Percentiles rank a stretch among this genome's conserved stretches.
Evolutionary conservation across 1,284 basidiomycete genomes (phyloP).

Genomic region (Irpex rosettiformis): DNA sequence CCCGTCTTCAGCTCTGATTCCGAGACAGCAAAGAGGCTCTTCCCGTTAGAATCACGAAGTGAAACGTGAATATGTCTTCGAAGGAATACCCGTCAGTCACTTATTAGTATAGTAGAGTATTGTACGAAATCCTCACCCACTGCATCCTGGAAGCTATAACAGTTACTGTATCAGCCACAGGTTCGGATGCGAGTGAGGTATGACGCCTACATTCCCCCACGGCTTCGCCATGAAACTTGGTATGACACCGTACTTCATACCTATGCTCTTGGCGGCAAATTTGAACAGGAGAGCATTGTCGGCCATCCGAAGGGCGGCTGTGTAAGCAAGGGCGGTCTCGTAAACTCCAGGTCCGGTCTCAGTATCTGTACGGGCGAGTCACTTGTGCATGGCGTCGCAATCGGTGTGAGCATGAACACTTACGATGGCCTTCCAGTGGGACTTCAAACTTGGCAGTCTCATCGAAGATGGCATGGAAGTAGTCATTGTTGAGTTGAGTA

Average conservation of each 20-base stretch:
- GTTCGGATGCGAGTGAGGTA: background rate
- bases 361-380: conserved; percentile 60
- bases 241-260: conserved; percentile 84
- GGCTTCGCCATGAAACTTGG: conserved; percentile 99
- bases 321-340: conserved; percentile 93
- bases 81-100: background rate
- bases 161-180: background rate
- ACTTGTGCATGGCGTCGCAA: conserved; percentile 1
- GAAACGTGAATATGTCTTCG: conserved; percentile 90
- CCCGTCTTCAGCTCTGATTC: conserved; percentile 58
- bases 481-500: conserved; percentile 84
- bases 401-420: conserved; percentile 32
- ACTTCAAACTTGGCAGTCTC: conserved; percentile 73
- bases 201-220: conserved; percentile 73
- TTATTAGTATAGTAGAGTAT: background rate
- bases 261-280: conserved; percentile 87
- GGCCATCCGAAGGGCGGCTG: conserved; percentile 81
- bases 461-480: conserved; percentile 90
- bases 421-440: conserved; percentile 90
- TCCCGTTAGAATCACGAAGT: conserved; percentile 65
- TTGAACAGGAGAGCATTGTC: conserved; percentile 96
- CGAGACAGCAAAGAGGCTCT: conserved; percentile 76
- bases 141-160: conserved; percentile 81
- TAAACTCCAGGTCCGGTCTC: conserved; percentile 94
- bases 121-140: conserved; percentile 57